These are phyloP conservation scores for Salvia splendens DNA, from an alignment of 257 asterid species.

Conservation along the genomic window DNA sequence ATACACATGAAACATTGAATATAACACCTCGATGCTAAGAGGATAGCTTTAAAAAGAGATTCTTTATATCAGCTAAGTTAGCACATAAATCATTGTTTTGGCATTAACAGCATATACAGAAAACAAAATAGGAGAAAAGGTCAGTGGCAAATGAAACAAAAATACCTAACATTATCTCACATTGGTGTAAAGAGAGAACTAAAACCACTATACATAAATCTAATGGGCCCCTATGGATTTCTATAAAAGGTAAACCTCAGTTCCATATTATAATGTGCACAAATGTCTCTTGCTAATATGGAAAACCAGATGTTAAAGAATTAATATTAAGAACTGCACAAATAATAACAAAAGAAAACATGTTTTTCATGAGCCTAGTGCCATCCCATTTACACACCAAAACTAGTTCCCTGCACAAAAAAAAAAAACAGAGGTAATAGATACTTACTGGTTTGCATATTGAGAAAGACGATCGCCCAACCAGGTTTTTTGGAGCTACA, in stretches of 20 bases:
- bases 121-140: neutral
- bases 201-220: too few species aligned
- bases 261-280: neutral
- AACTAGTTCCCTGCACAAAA: conserved; percentile 4
- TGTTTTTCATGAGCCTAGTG: conserved; percentile 9
- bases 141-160: too few species aligned
- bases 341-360: neutral
- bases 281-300: conserved; percentile 7
- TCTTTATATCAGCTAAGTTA: neutral
- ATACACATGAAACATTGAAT: neutral
- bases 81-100: neutral
- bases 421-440: conserved; percentile 26
- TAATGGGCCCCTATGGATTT: too few species aligned
- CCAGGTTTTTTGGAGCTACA: conserved; percentile 38
- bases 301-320: conserved; percentile 1
- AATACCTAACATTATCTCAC: too few species aligned
- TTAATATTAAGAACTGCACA: neutral
- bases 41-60: neutral
- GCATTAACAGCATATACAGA: neutral
- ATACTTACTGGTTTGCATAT: conserved; percentile 51
- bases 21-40: neutral
- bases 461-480: conserved; percentile 36
- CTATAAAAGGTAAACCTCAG: neutral
- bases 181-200: too few species aligned
- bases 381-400: neutral